Conservation (phyloP, 345 rosid genomes). For the Pistacia vera region DNA sequence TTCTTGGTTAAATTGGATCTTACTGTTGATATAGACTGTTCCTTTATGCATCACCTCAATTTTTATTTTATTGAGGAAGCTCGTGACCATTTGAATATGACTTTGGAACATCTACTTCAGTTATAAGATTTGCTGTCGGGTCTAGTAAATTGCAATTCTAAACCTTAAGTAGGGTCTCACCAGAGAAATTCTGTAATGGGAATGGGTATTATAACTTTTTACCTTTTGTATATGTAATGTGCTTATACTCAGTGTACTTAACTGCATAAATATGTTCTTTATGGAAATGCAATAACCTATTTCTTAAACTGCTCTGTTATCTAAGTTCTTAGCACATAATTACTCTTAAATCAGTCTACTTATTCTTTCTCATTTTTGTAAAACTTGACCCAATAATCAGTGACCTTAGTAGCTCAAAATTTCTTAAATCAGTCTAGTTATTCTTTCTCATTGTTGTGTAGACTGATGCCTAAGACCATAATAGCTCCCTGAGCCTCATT, state of each 20-base stretch:
- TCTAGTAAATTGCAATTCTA: not conserved
- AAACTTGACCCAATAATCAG: too few relatives aligned
- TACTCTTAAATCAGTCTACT: not conserved
- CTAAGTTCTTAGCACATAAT: too few relatives aligned
- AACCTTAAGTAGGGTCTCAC: too few relatives aligned
- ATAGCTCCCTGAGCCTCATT: not conserved
- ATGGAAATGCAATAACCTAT: not conserved
- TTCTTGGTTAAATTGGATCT: not conserved
- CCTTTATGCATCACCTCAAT: not conserved
- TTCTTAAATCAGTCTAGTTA: not conserved
- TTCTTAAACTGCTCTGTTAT: too few relatives aligned
- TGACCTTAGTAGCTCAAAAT: too few relatives aligned
- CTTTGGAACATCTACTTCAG: not conserved
- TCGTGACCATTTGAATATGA: constrained; percentile 8
- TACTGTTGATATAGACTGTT: not conserved
- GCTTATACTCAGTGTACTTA: not conserved
- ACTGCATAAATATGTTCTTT: not conserved
- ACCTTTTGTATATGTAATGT: not conserved
- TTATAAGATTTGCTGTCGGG: not conserved
- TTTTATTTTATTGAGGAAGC: not conserved
- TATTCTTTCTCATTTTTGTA: not conserved
- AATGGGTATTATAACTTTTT: not conserved
- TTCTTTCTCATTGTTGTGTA: not conserved
- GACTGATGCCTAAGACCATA: not conserved
- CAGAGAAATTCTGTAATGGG: too few relatives aligned